Conservation (phyloP, 768 basidiomycete species). For the Naganishia onofrii region DNA sequence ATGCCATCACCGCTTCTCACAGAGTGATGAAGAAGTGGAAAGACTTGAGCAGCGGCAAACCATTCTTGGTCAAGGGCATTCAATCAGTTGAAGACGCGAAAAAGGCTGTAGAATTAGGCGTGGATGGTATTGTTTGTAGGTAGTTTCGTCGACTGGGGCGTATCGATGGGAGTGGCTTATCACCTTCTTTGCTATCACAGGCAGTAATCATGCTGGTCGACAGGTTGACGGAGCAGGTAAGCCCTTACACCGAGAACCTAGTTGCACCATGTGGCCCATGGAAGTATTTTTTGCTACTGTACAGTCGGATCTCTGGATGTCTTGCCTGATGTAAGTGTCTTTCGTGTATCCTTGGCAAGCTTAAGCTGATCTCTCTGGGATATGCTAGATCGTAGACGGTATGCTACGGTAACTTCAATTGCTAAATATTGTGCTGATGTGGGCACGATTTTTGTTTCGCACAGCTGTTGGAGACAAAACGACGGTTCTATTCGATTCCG, state of each 20-base stretch:
- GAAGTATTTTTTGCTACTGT: constrained; percentile 35
- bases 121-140: constrained; percentile 68
- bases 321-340: constrained; percentile 34
- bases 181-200: too few species aligned
- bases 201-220: constrained; percentile 65
- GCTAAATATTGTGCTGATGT: neutral
- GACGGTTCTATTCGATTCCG: constrained; percentile 57
- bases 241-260: constrained; percentile 54
- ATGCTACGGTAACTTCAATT: too few species aligned
- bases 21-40: constrained; percentile 39
- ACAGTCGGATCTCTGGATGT: constrained; percentile 56
- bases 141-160: neutral
- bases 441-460: neutral
- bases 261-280: constrained; percentile 61
- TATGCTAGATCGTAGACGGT: constrained; percentile 33
- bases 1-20: neutral
- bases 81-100: constrained; percentile 69
- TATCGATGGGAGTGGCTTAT: neutral
- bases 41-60: constrained; percentile 55
- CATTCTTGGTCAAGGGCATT: constrained; percentile 64
- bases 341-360: too few species aligned
- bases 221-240: constrained; percentile 74
- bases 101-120: constrained; percentile 64
- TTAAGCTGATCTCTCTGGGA: neutral
- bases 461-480: constrained; percentile 63